A percentile compares a stretch with the other conserved stretches of the same genome.
Evolutionary conservation across 108 stramenopile species (phyloP).

Genomic region (Discostella stelligeroides): DNA sequence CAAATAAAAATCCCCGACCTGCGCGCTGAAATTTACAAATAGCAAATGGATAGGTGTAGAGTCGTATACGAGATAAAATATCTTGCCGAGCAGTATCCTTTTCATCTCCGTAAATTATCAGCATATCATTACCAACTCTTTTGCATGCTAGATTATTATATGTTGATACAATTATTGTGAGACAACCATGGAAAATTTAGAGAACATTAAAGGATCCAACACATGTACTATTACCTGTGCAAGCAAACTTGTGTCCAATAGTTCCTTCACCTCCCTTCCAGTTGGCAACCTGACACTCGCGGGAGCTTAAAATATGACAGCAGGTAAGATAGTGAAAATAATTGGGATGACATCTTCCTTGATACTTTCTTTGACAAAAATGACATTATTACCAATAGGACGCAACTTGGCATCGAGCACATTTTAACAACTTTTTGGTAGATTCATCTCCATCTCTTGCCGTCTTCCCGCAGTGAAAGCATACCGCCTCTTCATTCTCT

Average conservation of each 20-base stretch:
- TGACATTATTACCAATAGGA: slow-evolving; percentile 55
- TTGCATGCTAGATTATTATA: slow-evolving; percentile 49
- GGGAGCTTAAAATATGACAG: slow-evolving; percentile 16
- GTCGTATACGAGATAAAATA: slow-evolving; percentile 66
- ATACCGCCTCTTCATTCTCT: slow-evolving; percentile 29
- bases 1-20: slow-evolving; percentile 79
- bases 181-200: too few relatives aligned
- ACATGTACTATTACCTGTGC: slow-evolving; percentile 61
- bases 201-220: not conserved
- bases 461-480: slow-evolving; percentile 65
- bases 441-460: not conserved
- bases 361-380: not conserved
- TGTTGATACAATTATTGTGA: too few relatives aligned
- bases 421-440: slow-evolving; percentile 31
- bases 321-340: not conserved
- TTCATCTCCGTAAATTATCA: slow-evolving; percentile 47
- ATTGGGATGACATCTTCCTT: too few relatives aligned
- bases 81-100: slow-evolving; percentile 65
- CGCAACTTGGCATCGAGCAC: slow-evolving; percentile 72
- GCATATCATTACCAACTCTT: slow-evolving; percentile 57
- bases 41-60: slow-evolving; percentile 86
- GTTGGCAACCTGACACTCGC: slow-evolving; percentile 73
- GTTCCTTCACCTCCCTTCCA: slow-evolving; percentile 67
- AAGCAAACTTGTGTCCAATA: slow-evolving; percentile 67
- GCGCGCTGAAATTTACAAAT: slow-evolving; percentile 44